Percentiles rank a stretch among this genome's conserved stretches.
phyloP scores from a whole-genome alignment of 2,329 filamentous ascomycete species.

The Trichoderma sp. region DNA sequence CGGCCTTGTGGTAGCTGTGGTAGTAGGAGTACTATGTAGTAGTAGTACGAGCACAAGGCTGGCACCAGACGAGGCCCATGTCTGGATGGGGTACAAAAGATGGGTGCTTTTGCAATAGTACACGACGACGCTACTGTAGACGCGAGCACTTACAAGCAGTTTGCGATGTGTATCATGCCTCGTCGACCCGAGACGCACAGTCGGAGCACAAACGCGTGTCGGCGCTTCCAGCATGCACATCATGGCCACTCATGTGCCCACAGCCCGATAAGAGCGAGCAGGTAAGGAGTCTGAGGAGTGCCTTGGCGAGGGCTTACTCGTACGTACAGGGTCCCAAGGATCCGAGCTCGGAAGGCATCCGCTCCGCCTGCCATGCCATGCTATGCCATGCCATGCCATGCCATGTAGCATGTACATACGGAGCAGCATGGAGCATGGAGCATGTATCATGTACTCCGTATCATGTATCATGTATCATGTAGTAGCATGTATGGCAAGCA shows the following conservation, averaged over 20 bases:
- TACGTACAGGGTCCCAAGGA: conserved; percentile 1
- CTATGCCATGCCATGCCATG: conserved; percentile 5
- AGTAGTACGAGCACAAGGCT: neutral
- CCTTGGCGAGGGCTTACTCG: conserved; percentile 8
- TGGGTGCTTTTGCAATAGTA: neutral
- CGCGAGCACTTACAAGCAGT: conserved; percentile 1
- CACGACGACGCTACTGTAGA: neutral
- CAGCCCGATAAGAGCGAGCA: neutral
- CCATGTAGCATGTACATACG: neutral
- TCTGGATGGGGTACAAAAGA: neutral
- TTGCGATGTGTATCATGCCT: neutral
- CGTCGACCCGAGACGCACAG: neutral
- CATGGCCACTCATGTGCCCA: neutral
- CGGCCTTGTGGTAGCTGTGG: neutral
- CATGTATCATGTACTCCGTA: neutral
- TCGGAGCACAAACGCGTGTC: neutral
- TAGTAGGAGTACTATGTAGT: no score
- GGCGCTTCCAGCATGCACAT: conserved; percentile 3
- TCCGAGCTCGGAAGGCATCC: conserved; percentile 10
- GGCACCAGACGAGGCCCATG: neutral
- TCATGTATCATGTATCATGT: neutral
- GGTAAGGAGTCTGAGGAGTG: neutral
- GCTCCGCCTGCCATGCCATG: neutral
- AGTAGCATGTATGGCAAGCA: conserved; percentile 5
- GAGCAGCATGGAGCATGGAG: neutral